These are phyloP conservation scores for Cercospora citrullina DNA, from an alignment of 2,329 filamentous ascomycete species.

Conservation along the genomic window DNA sequence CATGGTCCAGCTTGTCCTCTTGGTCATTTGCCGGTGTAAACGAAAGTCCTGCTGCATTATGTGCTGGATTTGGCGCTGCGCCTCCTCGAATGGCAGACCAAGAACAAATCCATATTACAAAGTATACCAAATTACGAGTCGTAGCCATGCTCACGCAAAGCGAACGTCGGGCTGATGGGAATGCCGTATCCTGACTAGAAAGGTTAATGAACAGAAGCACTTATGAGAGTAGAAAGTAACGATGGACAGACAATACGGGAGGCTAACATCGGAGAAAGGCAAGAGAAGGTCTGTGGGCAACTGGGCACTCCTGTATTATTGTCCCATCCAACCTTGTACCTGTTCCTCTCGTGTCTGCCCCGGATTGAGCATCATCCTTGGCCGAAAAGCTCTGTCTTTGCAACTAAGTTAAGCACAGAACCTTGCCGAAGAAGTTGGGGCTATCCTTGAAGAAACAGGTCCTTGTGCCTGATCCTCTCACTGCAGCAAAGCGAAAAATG, in stretches of 20 bases:
- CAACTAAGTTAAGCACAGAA: background rate
- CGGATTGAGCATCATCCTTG: background rate
- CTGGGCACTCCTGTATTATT: background rate
- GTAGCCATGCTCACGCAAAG: background rate
- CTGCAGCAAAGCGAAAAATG: background rate
- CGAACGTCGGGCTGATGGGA: background rate
- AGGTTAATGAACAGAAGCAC: background rate
- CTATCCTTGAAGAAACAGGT: background rate
- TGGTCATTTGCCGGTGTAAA: background rate
- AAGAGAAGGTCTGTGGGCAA: background rate
- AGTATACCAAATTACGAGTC: background rate
- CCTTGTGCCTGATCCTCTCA: background rate
- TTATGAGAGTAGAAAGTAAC: background rate
- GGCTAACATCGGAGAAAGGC: background rate
- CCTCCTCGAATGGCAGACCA: background rate
- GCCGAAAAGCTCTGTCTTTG: background rate
- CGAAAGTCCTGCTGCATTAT: conserved; percentile 1
- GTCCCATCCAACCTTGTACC: background rate
- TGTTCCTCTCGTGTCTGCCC: background rate
- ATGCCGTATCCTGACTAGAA: background rate
- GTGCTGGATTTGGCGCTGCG: background rate
- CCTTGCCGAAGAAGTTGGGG: background rate
- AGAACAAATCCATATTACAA: background rate
- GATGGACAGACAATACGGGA: background rate
- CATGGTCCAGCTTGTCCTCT: background rate